Conservation (phyloP, 306 rosid genomes). For the Mucuna pruriens region DNA sequence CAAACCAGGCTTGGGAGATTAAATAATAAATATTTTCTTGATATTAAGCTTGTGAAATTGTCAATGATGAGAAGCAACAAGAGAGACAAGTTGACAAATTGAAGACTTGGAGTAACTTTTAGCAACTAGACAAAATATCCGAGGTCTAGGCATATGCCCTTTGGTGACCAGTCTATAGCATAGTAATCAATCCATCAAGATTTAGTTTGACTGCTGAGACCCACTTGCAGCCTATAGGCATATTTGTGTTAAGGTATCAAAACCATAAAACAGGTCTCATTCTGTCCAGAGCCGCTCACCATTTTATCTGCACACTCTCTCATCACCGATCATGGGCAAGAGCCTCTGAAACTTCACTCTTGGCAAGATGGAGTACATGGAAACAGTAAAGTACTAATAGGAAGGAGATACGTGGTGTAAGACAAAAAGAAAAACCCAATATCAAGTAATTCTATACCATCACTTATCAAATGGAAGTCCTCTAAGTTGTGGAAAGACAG, state of each 20-base stretch:
- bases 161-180: too few species aligned
- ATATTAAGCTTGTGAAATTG: too few species aligned
- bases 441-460: conserved; percentile 7
- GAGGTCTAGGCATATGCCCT: too few species aligned
- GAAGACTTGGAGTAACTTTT: too few species aligned
- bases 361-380: conserved; percentile 18
- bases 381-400: conserved; percentile 10
- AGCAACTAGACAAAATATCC: too few species aligned
- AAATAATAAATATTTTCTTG: too few species aligned
- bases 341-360: conserved; percentile 21
- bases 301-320: background rate
- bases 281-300: background rate
- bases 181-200: background rate
- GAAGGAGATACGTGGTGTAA: conserved; percentile 8
- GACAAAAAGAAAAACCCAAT: background rate
- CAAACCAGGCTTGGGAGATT: too few species aligned
- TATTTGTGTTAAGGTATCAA: background rate
- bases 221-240: conserved; percentile 2
- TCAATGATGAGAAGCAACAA: too few species aligned
- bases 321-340: background rate
- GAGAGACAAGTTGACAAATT: too few species aligned
- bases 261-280: conserved; percentile 18
- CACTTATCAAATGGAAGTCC: background rate
- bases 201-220: conserved; percentile 20
- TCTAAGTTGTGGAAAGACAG: conserved; percentile 1